Conservation (phyloP, 1,284 basidiomycete species). For the Athelia psychrophila region DNA sequence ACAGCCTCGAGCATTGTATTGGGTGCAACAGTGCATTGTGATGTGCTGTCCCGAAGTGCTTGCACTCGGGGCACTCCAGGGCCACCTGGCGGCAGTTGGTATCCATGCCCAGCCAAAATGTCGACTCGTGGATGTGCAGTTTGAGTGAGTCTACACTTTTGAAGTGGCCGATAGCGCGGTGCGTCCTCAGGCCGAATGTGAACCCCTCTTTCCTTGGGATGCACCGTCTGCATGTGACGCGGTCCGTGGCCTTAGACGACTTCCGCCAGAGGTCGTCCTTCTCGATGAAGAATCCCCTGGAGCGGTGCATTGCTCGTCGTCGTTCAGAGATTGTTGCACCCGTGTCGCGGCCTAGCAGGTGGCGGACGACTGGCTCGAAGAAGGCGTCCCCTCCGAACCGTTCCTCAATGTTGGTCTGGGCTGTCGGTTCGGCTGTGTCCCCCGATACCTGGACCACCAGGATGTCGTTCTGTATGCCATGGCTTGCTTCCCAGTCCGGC, state of each 20-base stretch:
- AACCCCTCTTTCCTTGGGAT: neutral
- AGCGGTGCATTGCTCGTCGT: neutral
- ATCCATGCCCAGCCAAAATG: neutral
- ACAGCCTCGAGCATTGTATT: neutral
- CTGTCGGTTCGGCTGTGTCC: neutral
- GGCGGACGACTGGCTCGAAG: neutral
- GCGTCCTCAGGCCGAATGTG: neutral
- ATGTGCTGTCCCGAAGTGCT: neutral
- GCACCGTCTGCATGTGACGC: neutral
- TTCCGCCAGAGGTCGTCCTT: neutral
- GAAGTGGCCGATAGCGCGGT: neutral
- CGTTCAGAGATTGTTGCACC: neutral
- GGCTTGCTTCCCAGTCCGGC: neutral
- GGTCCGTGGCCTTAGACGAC: neutral
- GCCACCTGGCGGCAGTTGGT: neutral
- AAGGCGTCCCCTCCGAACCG: neutral
- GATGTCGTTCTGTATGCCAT: neutral
- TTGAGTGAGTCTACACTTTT: neutral
- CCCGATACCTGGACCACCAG: neutral
- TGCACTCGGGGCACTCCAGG: neutral
- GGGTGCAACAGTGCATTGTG: neutral
- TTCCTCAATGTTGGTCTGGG: neutral
- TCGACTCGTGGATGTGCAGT: neutral
- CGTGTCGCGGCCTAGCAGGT: neutral
- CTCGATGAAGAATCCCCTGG: neutral